Conservation (phyloP, 306 rosid genomes). For the Luffa acutangula region DNA sequence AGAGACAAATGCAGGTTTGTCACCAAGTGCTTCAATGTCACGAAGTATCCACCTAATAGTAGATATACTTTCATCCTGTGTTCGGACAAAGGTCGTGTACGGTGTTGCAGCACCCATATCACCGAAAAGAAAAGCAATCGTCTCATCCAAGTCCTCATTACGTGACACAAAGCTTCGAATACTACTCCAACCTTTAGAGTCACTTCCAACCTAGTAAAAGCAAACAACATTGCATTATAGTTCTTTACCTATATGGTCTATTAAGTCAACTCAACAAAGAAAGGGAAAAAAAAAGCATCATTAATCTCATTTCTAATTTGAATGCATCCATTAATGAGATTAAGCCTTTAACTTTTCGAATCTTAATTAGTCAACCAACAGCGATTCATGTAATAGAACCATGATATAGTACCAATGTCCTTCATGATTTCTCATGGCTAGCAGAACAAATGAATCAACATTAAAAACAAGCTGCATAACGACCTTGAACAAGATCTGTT, state of each 20-base stretch:
- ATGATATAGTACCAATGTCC: not conserved
- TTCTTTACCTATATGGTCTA: not conserved
- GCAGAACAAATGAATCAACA: not conserved
- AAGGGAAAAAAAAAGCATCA: not conserved
- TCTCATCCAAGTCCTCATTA: conserved; percentile 58
- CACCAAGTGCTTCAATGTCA: conserved; percentile 68
- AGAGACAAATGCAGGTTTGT: conserved; percentile 76
- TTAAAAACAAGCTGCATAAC: not conserved
- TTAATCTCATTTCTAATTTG: not conserved
- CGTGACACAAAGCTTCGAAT: conserved; percentile 57
- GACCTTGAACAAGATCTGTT: too few relatives aligned
- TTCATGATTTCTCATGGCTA: not conserved
- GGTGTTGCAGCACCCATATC: conserved; percentile 84
- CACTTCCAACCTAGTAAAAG: conserved; percentile 64
- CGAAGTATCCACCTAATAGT: conserved; percentile 85
- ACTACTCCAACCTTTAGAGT: conserved; percentile 62
- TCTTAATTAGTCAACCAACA: not conserved
- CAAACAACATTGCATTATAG: not conserved
- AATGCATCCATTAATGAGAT: not conserved
- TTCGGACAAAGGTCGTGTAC: conserved; percentile 60
- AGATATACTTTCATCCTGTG: conserved; percentile 73
- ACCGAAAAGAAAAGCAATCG: conserved; percentile 77
- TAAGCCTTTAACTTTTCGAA: not conserved
- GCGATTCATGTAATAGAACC: not conserved
- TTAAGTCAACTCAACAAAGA: not conserved